Base-by-base conservation (phyloP, 2,329 filamentous ascomycete genomes). In the Aspergillus melleus region DNA sequence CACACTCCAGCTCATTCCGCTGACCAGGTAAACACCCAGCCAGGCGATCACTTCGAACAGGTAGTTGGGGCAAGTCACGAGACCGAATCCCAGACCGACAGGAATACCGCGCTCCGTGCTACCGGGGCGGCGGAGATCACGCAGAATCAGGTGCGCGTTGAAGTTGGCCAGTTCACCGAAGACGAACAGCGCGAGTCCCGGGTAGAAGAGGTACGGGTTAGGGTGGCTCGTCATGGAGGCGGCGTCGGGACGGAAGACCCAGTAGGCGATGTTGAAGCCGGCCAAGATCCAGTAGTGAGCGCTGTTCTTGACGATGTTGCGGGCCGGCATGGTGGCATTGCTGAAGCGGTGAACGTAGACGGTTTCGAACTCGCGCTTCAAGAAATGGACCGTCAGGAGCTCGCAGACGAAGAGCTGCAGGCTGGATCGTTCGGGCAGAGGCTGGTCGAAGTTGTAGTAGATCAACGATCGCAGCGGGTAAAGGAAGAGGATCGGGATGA, bases 61-160 rank as follows among this genome's bases (percentile, higher is more conserved):
- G 81, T 99, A 99, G 81, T 99, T 99, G 47, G 95, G 95, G 80
- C 93, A 96, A 12, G 95, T 99, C 55, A 99, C 94, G 39, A 91
- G 79, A 64, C 81, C 83, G 77, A 97, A 98, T 30, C 93, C 91
- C 60, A 94, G 86, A 26, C 95, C 95, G 59, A 82, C 82, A 1
- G 95, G 95, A 64, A 99, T 96, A 68, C 92, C 92, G 61, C 94
- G 86, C 74, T 96, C 92, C 1, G 90, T 94, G 65, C 89, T 90
- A 58, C 93, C 93, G 0, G 86, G 83, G 58, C 87, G 88, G 54
- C 95, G 88, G 63, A 99, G 84, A 62, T 86, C 84, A 29, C 90
- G 87, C 24, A 99, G 84, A 56, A 91, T 89, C 67, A 89, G 76
- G 78, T 99, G 95, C 1, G 93, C 87, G 64, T 88, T 82, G 64